Evolutionary conservation across 2,329 filamentous ascomycete species (phyloP), one percentile per base, ranked within the genome.

Genomic region (Diaporthe citrichinensis): DNA sequence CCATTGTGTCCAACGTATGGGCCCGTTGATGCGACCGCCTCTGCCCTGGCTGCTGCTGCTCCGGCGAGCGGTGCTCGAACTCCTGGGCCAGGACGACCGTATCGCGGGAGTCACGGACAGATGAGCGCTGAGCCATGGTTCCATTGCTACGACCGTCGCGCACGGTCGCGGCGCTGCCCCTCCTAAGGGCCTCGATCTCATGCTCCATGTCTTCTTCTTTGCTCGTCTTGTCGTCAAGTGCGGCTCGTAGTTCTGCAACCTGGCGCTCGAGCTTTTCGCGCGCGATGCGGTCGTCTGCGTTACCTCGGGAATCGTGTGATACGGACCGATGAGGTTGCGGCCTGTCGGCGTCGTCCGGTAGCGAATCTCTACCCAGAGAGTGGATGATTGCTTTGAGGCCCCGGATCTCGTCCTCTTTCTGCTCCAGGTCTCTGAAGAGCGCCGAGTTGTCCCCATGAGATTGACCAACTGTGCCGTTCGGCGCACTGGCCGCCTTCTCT

Each of bases 381-480:
- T 98, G 96, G 76, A 99, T 98, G 82, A 99, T 98, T 58, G 97
- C 96, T 85, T 98, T 99, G 78, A 99, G 90, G 62, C 97, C 97
- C 77, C 96, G 91, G 81, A 99, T 98, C 86, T 99, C 97, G 80
- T 99, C 97, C 81, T 99, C 96, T 82, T 97, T 97, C 82, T 98
- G 94, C 82, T 97, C 95, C 41, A 98, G 85, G 78, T 98, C 95
- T 83, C 95, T 95, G 58, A 90, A 89, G 62, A 87, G 84, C 34
- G 88, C 85, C 14, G 86, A 84, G 2, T 88, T 87, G 15, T 88
- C 87, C 36, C 82, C 83, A 71, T 82, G 84, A 1, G 76, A 62
- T 20, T 81, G 79, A 44, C 79, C 80, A 57, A 80, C 80, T 7
- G 79, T 77, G 25, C 89, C 89, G 79, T 90, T 91, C 74, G 91